Base-by-base conservation (phyloP, 2,329 filamentous ascomycete species). In the Sarocladium oryzae region DNA sequence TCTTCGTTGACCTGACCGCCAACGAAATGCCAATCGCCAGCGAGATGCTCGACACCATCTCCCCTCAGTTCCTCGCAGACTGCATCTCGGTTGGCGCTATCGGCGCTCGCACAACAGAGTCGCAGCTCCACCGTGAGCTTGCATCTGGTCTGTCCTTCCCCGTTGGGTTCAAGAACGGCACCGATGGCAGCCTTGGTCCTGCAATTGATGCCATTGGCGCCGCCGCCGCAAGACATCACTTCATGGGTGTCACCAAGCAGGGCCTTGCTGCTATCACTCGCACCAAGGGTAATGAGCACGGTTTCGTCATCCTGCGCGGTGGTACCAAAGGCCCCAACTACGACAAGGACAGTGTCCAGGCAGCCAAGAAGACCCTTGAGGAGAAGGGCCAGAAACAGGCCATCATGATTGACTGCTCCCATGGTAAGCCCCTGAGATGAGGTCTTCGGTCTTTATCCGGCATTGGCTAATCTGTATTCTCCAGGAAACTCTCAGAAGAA, bases 141-240 rank as follows among this genome's bases (percentile, higher is more conserved):
- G 93, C 93, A 4, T 95, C 88, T 24, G 93, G 93, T 60, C 79
- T 97, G 51, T 95, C 89, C 53, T 97, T 96, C 85, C 93, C 93
- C 20, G 91, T 99, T 58, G 93, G 93, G 54, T 99, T 96, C 86
- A 99, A 99, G 83, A 99, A 99, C 71, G 93, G 93, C 55, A 99
- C 93, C 21, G 93, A 99, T 63, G 93, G 93, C 37, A 89, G 86
- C 60, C 75, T 99, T 52, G 84, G 82, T 24, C 91, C 97, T 18
- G 91, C 92, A 18, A 95, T 97, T 61, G 93, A 99, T 66, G 93
- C 93, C 30, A 96, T 97, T 66, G 93, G 92, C 54, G 85, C 88
- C 26, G 88, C 87, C 1, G 84, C 85, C 53, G 78, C 86, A n/a
- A 84, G 81, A 69, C 93, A 99, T 71, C 92, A 96, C 76, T 99